Base-by-base conservation (phyloP, 2,329 filamentous ascomycete genomes). In the Fusarium fujikuroi region DNA sequence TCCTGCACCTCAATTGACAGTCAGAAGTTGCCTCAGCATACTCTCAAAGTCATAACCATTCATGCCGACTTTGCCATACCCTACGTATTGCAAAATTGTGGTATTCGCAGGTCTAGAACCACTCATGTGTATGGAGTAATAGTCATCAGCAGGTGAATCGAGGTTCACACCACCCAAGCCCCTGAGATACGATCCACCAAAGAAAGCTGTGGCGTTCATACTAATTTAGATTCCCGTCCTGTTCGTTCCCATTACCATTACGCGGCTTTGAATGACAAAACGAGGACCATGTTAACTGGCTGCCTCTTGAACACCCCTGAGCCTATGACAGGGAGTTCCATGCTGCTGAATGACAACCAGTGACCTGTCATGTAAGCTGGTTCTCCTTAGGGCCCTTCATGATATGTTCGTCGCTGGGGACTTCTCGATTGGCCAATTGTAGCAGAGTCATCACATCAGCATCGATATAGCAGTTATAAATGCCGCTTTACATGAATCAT, bases 251-350 rank as follows among this genome's bases (percentile, higher is more conserved):
- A 59, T 72, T 65, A 60, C 32, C 34, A 59, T 72, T 65, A 60
- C 54, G 60, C 44, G 64, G 63, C 64, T 62, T 63, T 28, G 19
- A 52, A 47, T 52, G 49, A 66, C 42, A 59, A 46, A 54, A 43
- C 36, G 11, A n/a, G 6, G 23, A 28, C 37, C 12, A 28, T 21
- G n/a, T 63, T 34, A n/a, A 67, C 56, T n/a, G 68, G 65, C 34
- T 73, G 69, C 70, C 70, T 73, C 69, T 54, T 16, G 15, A n/a
- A 40, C 44, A 37, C 70, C 70, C 70, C 47, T 63, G 52, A 49
- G 47, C 39, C 21, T 21, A 39, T 40, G n/a, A 49, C 21, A 23
- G 40, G 39, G 63, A 43, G 30, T 52, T 36, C 23, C 37, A 49
- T 49, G 63, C 30, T 25, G 25, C 28, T 49, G 28, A 34, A 42